Conservation (phyloP, 139 green algal genomes). For the Chlamydomonas schloesseri region DNA sequence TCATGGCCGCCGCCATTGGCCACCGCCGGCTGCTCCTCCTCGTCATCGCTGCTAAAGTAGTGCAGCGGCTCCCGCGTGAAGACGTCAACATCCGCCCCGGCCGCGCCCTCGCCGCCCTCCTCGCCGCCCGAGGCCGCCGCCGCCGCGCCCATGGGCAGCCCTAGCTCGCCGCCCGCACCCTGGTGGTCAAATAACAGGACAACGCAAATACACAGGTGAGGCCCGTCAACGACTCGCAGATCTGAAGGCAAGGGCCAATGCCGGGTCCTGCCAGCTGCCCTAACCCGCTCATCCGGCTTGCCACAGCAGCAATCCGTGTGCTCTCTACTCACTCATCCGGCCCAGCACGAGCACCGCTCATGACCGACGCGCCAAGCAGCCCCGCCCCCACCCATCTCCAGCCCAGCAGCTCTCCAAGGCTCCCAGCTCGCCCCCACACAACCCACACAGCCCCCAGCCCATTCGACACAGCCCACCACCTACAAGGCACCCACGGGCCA, state of each 20-base stretch:
- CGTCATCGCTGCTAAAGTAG: constrained; percentile 20
- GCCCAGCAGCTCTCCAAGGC: no score
- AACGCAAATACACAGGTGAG: not conserved
- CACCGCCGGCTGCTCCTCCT: constrained; percentile 7
- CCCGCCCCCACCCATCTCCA: no score
- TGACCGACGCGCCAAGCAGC: no score
- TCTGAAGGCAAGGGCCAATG: not conserved
- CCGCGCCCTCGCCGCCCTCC: not conserved
- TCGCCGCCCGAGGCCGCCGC: not conserved
- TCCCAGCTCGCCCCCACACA: no score
- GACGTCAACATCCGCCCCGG: not conserved
- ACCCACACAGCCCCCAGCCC: no score
- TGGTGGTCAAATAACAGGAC: not conserved
- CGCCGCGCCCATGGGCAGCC: not conserved
- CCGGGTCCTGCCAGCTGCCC: not conserved
- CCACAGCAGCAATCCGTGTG: no score
- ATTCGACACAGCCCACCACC: no score
- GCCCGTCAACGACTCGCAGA: not conserved
- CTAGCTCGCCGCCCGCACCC: constrained; percentile 32
- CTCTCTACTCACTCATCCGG: no score
- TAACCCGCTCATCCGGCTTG: no score
- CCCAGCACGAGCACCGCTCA: not conserved
- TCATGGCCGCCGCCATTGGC: no score
- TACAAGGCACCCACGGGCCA: no score
- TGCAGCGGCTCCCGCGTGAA: not conserved